Conservation (phyloP, 1,139 yeast genomes). For the Starmera stellimalicola region DNA sequence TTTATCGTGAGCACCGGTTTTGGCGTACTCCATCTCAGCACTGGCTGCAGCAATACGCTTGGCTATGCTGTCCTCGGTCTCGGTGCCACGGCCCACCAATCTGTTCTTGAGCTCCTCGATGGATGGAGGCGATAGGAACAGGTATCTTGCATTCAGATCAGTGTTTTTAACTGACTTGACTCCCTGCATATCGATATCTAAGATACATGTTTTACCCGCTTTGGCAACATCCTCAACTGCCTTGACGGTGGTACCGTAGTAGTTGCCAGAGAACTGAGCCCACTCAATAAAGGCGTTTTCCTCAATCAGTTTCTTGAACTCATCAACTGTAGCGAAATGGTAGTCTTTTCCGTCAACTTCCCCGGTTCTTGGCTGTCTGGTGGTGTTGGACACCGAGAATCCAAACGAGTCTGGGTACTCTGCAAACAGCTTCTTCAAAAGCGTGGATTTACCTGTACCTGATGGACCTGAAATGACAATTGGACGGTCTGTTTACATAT, state of each 20-base stretch:
- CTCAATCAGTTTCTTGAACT: conserved; percentile 66
- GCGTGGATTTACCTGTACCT: conserved; percentile 93
- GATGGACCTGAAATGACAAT: conserved; percentile 96
- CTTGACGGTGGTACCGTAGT: conserved; percentile 86
- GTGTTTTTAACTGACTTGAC: conserved; percentile 84
- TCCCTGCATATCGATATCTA: conserved; percentile 99
- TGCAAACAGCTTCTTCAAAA: conserved; percentile 78
- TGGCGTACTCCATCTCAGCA: conserved; percentile 80
- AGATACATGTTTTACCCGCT: conserved; percentile 64
- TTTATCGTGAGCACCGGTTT: conserved; percentile 87
- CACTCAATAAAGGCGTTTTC: conserved; percentile 82
- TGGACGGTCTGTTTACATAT: conserved; percentile 56
- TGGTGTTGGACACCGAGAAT: conserved; percentile 87
- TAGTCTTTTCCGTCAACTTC: conserved; percentile 86
- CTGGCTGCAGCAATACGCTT: conserved; percentile 82
- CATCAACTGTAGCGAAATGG: conserved; percentile 72
- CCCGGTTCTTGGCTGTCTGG: conserved; percentile 86
- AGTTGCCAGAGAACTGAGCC: conserved; percentile 97
- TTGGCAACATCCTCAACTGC: conserved; percentile 57
- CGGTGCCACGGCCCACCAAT: conserved; percentile 87
- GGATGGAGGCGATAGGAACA: conserved; percentile 91
- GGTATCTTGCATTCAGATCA: conserved; percentile 70
- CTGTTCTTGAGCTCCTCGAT: conserved; percentile 65
- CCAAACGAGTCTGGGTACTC: conserved; percentile 89
- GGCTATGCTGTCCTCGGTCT: conserved; percentile 71